phyloP scores from a whole-genome alignment of 2,329 filamentous ascomycete species.

The Elsinoe fawcettii region DNA sequence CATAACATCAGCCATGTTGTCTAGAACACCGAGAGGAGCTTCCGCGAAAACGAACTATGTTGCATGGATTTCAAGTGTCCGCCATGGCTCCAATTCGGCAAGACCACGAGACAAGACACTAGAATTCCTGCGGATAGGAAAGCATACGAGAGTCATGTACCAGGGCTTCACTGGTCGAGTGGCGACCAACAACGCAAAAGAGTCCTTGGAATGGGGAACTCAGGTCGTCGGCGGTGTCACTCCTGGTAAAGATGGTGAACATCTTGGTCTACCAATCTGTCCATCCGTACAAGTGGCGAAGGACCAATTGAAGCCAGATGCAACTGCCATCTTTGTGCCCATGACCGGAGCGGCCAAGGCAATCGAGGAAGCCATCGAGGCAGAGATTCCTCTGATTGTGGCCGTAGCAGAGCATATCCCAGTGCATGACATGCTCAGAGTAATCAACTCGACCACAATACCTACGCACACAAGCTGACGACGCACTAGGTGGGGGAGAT shows the following conservation, averaged over 20 bases:
- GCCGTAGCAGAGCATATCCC: constrained; percentile 76
- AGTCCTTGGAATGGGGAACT: constrained; percentile 70
- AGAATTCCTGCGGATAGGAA: constrained; percentile 57
- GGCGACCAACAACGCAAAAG: constrained; percentile 67
- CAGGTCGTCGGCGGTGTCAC: constrained; percentile 73
- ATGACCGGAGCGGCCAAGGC: constrained; percentile 64
- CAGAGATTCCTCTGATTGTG: constrained; percentile 68
- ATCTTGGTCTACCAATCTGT: constrained; percentile 64
- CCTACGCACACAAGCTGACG: background rate
- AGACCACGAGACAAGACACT: constrained; percentile 53
- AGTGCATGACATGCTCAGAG: constrained; percentile 66
- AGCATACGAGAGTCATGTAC: constrained; percentile 60
- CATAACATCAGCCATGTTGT: background rate
- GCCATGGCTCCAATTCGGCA: background rate
- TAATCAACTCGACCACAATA: constrained; percentile 29
- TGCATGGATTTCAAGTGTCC: too few species aligned
- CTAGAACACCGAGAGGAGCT: background rate
- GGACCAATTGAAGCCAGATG: constrained; percentile 63
- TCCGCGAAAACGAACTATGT: too few species aligned
- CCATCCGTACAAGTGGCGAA: constrained; percentile 62
- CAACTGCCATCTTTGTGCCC: constrained; percentile 71
- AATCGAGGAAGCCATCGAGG: constrained; percentile 72
- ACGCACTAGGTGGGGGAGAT: constrained; percentile 4
- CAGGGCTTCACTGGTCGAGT: constrained; percentile 63
- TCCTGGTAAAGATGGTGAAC: constrained; percentile 61